Evolutionary conservation across 1,284 basidiomycete species (phyloP), one percentile per base, ranked within the genome.

Genomic region (Cerrena zonata): DNA sequence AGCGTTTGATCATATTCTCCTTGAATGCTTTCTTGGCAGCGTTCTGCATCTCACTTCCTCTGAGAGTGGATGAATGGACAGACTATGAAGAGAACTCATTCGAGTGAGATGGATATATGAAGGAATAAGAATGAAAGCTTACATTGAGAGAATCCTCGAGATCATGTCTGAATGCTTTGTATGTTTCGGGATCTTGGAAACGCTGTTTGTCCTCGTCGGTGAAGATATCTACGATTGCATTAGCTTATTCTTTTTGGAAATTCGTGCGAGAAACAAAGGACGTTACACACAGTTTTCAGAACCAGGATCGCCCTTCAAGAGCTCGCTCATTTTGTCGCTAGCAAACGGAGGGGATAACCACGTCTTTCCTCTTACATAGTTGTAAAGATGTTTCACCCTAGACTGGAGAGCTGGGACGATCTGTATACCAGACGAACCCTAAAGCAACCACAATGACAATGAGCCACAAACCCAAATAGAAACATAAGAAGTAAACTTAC

Each of bases 371-470:
- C 80, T 74, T 34, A 81, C 82, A 56, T 77, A 84, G 61, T 82
- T 81, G 37, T 69, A 65, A 23, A 86, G 52, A 51, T 73, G 70
- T 46, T 66, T 63, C 4, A 82, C 80, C 50, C 69, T 71, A 1
- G 77, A 72, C 55, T 82, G 80, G 10, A 85, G 63, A 1, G 79
- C 72, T 0, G 82, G 72, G 0, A 84, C 77, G 12, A 84, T 75
- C 58, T 86, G 84, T 22, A 85, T 73, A 1, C 78, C 80, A n/a
- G 79, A 80, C 1, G 81, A 82, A 1, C 83, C 82, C 80, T 82
- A 45, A n/a, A n/a, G n/a, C n/a, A n/a, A n/a, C n/a, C n/a, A n/a
- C n/a, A n/a, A 38, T 24, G 27, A 30, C 40, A 27, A 27, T 19
- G n/a, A n/a, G n/a, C n/a, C n/a, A 2, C 7, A 49, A 10, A 15